Conservation (phyloP, 768 basidiomycete species). For the Lactarius pseudohatsudake region DNA sequence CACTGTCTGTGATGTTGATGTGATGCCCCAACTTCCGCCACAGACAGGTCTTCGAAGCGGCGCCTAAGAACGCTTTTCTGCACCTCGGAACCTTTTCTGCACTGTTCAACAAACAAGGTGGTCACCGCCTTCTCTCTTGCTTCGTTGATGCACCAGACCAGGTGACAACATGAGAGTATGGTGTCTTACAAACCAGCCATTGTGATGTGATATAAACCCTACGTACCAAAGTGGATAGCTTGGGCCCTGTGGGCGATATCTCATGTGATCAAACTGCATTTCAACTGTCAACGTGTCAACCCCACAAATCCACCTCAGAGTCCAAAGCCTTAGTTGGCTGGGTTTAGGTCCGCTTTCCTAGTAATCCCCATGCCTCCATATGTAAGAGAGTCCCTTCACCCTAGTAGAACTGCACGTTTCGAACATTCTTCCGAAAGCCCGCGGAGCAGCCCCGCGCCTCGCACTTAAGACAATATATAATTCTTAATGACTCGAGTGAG, state of each 20-base stretch:
- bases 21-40: no score
- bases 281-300: neutral
- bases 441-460: neutral
- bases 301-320: neutral
- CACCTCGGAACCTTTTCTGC: no score
- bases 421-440: neutral
- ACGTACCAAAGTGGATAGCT: no score
- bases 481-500: constrained; percentile 3
- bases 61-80: no score
- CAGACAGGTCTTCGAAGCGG: no score
- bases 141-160: neutral
- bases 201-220: no score
- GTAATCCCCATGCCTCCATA: neutral
- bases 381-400: neutral
- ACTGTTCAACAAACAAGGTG: neutral
- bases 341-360: neutral
- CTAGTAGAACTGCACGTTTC: neutral
- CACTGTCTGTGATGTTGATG: no score
- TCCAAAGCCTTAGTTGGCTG: neutral
- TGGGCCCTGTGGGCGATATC: neutral
- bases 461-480: neutral
- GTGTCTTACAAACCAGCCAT: no score
- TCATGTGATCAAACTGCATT: neutral
- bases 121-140: neutral
- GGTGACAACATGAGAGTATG: no score